phyloP scores from a whole-genome alignment of 441 rosid genomes.

The Pelargonium cotyledonis region DNA sequence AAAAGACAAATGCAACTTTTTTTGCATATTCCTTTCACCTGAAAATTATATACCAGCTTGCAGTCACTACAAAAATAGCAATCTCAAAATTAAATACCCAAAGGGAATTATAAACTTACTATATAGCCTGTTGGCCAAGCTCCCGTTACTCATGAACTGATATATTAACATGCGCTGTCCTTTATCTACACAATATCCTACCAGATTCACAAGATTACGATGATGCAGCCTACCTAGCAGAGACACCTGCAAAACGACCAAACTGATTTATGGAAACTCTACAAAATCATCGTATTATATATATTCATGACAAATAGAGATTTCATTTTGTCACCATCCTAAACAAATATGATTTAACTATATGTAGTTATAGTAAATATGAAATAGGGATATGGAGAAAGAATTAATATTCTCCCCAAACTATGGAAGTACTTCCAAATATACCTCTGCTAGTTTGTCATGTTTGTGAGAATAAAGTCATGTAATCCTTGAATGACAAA shows the following conservation, averaged over 20 bases:
- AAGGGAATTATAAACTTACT: conserved; percentile 38
- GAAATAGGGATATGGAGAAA: background rate
- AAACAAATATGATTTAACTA: background rate
- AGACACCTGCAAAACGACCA: conserved; percentile 46
- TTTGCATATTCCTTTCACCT: background rate
- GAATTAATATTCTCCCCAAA: background rate
- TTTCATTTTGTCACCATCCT: background rate
- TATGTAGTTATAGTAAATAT: background rate
- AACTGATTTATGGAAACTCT: conserved; percentile 6
- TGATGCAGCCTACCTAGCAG: conserved; percentile 90
- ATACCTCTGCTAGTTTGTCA: background rate
- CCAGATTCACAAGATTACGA: conserved; percentile 86
- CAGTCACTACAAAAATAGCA: conserved; percentile 2
- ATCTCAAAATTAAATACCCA: conserved; percentile 12
- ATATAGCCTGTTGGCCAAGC: conserved; percentile 72
- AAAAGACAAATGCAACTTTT: too few relatives aligned
- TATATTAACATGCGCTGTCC: conserved; percentile 74
- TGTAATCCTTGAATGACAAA: background rate
- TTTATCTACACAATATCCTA: conserved; percentile 84
- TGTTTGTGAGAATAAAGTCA: background rate
- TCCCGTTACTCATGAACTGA: conserved; percentile 96
- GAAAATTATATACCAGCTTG: background rate
- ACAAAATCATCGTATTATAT: background rate
- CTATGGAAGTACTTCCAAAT: too few relatives aligned
- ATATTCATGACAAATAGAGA: background rate